A percentile compares a stretch with the other conserved stretches of the same genome.
Conservation (phyloP, 1,284 basidiomycete species). For the Trametes polyzona region DNA sequence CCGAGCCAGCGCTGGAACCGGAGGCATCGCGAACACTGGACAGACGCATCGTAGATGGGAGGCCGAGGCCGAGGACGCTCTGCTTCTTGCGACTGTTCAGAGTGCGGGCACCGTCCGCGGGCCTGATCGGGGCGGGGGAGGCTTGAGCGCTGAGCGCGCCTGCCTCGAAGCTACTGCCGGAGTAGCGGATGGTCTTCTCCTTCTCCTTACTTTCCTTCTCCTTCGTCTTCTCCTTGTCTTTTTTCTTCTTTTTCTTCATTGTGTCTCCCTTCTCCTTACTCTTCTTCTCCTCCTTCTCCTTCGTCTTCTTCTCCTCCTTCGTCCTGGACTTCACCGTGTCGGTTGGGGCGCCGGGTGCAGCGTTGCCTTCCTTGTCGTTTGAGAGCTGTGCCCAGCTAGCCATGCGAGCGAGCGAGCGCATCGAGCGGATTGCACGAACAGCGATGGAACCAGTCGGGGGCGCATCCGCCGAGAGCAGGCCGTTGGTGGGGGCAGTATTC, state of each 20-base stretch:
- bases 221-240: conserved; percentile 38
- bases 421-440: conserved; percentile 73
- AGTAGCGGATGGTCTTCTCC: conserved; percentile 44
- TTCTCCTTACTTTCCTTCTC: conserved; percentile 38
- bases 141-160: conserved; percentile 53
- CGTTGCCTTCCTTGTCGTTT: conserved; percentile 41
- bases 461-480: conserved; percentile 41
- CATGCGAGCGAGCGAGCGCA: conserved; percentile 71
- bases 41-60: conserved; percentile 51
- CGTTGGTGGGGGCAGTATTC: conserved; percentile 38
- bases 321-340: conserved; percentile 23
- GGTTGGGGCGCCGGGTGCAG: conserved; percentile 14
- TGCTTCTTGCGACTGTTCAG: conserved; percentile 56
- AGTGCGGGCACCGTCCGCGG: conserved; percentile 29
- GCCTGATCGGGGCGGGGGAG: conserved; percentile 27
- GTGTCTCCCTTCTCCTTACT: conserved; percentile 35
- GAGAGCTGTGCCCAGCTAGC: conserved; percentile 69
- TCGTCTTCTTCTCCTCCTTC: conserved; percentile 31
- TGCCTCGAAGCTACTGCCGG: conserved; percentile 67
- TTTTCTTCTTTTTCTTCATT: conserved; percentile 38
- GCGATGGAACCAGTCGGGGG: conserved; percentile 63
- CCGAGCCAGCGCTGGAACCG: conserved; percentile 38
- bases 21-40: conserved; percentile 48
- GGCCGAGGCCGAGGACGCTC: conserved; percentile 55
- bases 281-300: conserved; percentile 37